A percentile compares a stretch with the other conserved stretches of the same genome.
Conservation (phyloP, 441 rosid species). For the Omphalea diandra region DNA sequence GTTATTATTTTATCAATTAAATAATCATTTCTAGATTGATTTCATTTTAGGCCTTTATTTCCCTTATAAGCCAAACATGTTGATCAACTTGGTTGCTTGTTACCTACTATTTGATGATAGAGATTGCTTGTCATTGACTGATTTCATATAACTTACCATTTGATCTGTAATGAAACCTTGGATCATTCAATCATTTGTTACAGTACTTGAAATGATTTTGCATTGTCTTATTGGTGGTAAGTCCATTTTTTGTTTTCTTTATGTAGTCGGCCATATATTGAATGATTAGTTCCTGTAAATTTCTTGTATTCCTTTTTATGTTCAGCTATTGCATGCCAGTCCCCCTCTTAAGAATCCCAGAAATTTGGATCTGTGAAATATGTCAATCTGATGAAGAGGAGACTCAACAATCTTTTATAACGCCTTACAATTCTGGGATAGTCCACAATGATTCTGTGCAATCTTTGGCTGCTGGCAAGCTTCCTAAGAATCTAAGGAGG, state of each 20-base stretch:
- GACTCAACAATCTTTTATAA: conserved; percentile 3
- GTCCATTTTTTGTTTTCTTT: not conserved
- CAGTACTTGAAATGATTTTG: not conserved
- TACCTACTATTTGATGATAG: not conserved
- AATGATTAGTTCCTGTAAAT: not conserved
- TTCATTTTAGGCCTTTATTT: not conserved
- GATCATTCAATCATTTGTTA: not conserved
- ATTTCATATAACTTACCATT: not conserved
- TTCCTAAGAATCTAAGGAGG: not conserved
- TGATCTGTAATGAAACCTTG: not conserved
- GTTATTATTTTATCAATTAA: not conserved
- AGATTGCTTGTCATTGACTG: not conserved
- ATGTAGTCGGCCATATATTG: not conserved
- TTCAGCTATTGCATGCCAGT: conserved; percentile 26
- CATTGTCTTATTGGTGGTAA: not conserved
- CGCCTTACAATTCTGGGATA: not conserved
- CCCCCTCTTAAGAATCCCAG: not conserved
- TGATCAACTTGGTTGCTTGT: not conserved
- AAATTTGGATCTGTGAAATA: conserved; percentile 21
- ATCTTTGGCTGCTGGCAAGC: not conserved
- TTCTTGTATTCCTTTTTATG: not conserved
- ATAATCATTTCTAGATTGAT: not conserved
- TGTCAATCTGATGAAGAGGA: conserved; percentile 8
- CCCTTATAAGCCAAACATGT: not conserved
- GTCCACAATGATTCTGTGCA: not conserved